Evolutionary conservation across 805 yeast species (phyloP).

Genomic region (Cyberlindnera maclurae): DNA sequence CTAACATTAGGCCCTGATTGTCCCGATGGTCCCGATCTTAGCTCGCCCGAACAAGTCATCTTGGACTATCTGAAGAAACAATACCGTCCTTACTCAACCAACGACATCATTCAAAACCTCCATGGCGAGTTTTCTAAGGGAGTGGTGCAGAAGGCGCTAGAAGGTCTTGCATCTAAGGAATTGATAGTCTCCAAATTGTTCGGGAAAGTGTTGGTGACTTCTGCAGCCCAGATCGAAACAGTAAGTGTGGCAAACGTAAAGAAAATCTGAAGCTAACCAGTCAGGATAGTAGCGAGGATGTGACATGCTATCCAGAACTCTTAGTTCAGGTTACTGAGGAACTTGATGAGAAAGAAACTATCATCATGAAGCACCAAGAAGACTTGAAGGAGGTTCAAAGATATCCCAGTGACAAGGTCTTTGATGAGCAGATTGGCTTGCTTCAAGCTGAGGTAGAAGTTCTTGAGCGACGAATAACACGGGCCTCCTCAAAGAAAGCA

Average conservation of each 20-base stretch:
- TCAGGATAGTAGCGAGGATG: background rate
- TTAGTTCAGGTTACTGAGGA: conserved; percentile 1
- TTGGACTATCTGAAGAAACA: conserved; percentile 34
- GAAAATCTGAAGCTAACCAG: background rate
- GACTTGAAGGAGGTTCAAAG: conserved; percentile 8
- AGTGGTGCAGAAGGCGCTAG: conserved; percentile 30
- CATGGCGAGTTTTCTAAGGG: conserved; percentile 34
- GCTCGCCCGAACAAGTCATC: conserved; percentile 27
- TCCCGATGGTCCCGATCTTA: background rate
- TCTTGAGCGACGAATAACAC: conserved; percentile 4
- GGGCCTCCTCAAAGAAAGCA: conserved; percentile 1
- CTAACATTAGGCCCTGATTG: no score
- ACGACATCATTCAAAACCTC: conserved; percentile 39
- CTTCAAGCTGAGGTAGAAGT: conserved; percentile 3
- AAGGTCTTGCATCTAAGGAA: conserved; percentile 26
- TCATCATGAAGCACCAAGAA: background rate
- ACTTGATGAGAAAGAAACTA: conserved; percentile 5
- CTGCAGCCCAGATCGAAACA: conserved; percentile 30
- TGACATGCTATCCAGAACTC: background rate
- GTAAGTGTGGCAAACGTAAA: conserved; percentile 2
- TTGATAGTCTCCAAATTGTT: conserved; percentile 33
- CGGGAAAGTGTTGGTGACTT: conserved; percentile 38
- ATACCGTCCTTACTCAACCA: conserved; percentile 41
- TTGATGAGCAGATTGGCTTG: conserved; percentile 1
- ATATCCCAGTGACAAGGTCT: conserved; percentile 12